These are phyloP conservation scores for Salix suchowensis DNA, from an alignment of 345 rosid species.

Conservation along the genomic window DNA sequence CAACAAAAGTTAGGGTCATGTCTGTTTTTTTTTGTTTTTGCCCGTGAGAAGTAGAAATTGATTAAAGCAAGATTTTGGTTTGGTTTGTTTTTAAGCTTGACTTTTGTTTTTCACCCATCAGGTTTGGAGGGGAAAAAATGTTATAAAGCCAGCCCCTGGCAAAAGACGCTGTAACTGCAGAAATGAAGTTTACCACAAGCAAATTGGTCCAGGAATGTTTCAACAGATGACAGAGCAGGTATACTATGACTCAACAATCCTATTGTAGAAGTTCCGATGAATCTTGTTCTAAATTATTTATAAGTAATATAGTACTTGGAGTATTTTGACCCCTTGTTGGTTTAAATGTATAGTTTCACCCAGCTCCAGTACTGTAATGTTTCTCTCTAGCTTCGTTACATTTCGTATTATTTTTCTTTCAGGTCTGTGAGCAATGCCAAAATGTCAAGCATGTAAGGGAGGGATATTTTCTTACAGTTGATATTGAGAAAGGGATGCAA, in stretches of 20 bases:
- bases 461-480: slow-evolving; percentile 88
- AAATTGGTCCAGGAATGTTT: slow-evolving; percentile 99
- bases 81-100: slow-evolving; percentile 1
- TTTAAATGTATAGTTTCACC: background rate
- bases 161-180: slow-evolving; percentile 94
- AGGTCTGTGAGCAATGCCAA: slow-evolving; percentile 99
- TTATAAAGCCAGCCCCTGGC: slow-evolving; percentile 89
- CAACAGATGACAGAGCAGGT: slow-evolving; percentile 99
- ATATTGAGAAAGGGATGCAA: slow-evolving; percentile 98
- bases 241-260: background rate
- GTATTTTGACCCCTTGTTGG: background rate
- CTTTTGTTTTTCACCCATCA: slow-evolving; percentile 21
- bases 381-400: background rate
- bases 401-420: slow-evolving; percentile 18
- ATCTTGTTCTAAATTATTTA: background rate
- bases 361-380: background rate
- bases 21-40: background rate
- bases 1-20: background rate
- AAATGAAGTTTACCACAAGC: slow-evolving; percentile 95
- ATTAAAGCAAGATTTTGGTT: background rate
- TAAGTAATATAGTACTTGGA: background rate
- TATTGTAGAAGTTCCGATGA: background rate
- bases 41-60: background rate
- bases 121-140: slow-evolving; percentile 99
- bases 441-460: slow-evolving; percentile 83